Evolutionary conservation across 1,284 basidiomycete species (phyloP).

Genomic region (Paramarasmius palmivorus): DNA sequence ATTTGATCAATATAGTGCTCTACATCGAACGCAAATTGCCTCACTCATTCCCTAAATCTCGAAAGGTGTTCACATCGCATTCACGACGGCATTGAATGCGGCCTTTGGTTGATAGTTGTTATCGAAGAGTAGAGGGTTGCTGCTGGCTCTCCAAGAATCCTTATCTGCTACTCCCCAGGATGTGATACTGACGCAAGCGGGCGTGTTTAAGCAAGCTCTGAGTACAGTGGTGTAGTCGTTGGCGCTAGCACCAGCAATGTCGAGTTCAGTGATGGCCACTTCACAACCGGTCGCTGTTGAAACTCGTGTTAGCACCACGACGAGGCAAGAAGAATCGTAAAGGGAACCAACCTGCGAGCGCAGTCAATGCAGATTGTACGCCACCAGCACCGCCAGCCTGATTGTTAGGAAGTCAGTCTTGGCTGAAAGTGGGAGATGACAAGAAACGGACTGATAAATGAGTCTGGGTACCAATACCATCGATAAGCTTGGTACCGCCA

Average conservation of each 20-base stretch:
- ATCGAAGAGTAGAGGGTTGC: constrained; percentile 44
- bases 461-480: constrained; percentile 43
- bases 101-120: constrained; percentile 46
- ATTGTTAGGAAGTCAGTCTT: constrained; percentile 11
- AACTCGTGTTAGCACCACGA: neutral
- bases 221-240: constrained; percentile 47
- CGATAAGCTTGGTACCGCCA: constrained; percentile 34
- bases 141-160: constrained; percentile 46
- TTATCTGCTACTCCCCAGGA: constrained; percentile 48
- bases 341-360: constrained; percentile 27
- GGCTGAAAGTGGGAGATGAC: neutral
- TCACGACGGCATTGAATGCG: constrained; percentile 45
- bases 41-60: neutral
- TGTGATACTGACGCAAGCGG: constrained; percentile 48
- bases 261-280: constrained; percentile 49
- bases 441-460: constrained; percentile 30
- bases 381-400: constrained; percentile 41
- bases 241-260: constrained; percentile 32
- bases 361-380: constrained; percentile 35
- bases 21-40: neutral
- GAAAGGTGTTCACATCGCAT: constrained; percentile 21
- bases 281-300: constrained; percentile 38
- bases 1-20: neutral
- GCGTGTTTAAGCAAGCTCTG: constrained; percentile 44
- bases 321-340: neutral